These are phyloP conservation scores for Vanrija sp. DNA, from an alignment of 1,284 basidiomycete species.

Conservation along the genomic window DNA sequence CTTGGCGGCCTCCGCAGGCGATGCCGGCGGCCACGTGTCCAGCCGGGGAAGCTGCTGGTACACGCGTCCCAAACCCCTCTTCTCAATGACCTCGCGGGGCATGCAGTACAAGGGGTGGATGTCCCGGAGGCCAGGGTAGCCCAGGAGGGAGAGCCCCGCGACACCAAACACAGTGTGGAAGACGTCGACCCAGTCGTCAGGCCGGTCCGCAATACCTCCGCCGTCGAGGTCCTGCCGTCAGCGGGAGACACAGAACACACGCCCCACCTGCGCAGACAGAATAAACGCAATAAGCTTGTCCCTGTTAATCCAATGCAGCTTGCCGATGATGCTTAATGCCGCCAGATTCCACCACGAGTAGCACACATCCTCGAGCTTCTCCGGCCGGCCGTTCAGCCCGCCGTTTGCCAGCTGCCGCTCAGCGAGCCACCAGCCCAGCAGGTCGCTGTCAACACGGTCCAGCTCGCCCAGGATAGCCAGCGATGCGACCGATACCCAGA, in stretches of 20 bases:
- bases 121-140: constrained; percentile 76
- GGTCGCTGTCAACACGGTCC: constrained; percentile 69
- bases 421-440: constrained; percentile 84
- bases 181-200: constrained; percentile 90
- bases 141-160: constrained; percentile 82
- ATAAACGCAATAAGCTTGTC: constrained; percentile 79
- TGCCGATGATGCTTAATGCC: constrained; percentile 76
- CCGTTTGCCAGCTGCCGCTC: constrained; percentile 91
- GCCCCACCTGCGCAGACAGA: constrained; percentile 72
- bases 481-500: constrained; percentile 83
- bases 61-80: constrained; percentile 55
- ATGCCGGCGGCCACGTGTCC: constrained; percentile 10
- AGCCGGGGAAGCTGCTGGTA: constrained; percentile 37
- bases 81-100: constrained; percentile 72
- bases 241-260: background rate
- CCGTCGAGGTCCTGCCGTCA: constrained; percentile 70
- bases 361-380: constrained; percentile 98
- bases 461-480: constrained; percentile 80
- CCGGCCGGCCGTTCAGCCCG: constrained; percentile 90
- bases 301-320: constrained; percentile 83
- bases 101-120: constrained; percentile 96
- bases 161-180: constrained; percentile 94
- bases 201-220: constrained; percentile 91
- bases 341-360: constrained; percentile 98
- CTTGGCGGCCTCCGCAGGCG: too few species aligned